phyloP scores from a whole-genome alignment of 768 basidiomycete genomes.

The Russula sp. region DNA sequence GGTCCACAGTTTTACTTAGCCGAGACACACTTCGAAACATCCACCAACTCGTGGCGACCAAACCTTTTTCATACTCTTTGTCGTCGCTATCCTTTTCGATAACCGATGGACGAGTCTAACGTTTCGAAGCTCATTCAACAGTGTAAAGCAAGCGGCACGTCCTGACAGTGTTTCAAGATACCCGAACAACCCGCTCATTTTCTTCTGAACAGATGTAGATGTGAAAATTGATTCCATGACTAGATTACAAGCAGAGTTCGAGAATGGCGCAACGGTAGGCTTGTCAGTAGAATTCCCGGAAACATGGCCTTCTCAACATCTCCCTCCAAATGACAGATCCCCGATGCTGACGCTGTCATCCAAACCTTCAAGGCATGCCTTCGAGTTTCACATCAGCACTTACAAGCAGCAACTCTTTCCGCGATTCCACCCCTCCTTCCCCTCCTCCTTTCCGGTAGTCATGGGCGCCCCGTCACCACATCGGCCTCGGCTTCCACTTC shows the following conservation, averaged over 20 bases:
- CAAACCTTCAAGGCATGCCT: constrained; percentile 66
- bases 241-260: constrained; percentile 72
- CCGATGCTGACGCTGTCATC: constrained; percentile 67
- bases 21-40: neutral
- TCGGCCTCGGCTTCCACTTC: constrained; percentile 45
- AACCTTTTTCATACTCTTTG: constrained; percentile 1
- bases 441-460: constrained; percentile 45
- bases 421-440: constrained; percentile 63
- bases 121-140: constrained; percentile 30
- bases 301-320: neutral
- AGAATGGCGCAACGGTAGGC: constrained; percentile 61
- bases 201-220: constrained; percentile 56
- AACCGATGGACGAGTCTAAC: constrained; percentile 29
- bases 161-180: neutral
- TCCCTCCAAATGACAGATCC: constrained; percentile 42
- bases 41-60: neutral
- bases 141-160: constrained; percentile 32
- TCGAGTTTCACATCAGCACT: constrained; percentile 74
- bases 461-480: constrained; percentile 30
- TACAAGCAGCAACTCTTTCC: constrained; percentile 70
- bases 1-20: constrained; percentile 2
- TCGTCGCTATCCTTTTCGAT: neutral
- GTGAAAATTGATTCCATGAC: constrained; percentile 73
- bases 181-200: constrained; percentile 5
- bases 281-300: constrained; percentile 1